Percentiles rank a stretch among this genome's conserved stretches.
phyloP scores from a whole-genome alignment of 345 rosid genomes.

The Pseudoturritis turrita region DNA sequence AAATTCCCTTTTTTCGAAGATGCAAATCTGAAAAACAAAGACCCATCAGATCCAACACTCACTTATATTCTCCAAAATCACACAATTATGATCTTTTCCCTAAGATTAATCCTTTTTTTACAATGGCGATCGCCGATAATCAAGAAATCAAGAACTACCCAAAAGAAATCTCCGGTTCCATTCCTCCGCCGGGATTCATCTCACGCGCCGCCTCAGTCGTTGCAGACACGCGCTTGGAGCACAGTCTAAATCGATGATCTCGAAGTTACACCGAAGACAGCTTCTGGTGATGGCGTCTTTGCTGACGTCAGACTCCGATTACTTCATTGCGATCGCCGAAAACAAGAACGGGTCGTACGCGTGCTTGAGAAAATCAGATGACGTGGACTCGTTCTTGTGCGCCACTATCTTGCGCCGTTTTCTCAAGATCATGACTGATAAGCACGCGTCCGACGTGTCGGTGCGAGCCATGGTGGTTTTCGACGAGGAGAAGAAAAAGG shows the following conservation, averaged over 20 bases:
- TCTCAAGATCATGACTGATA: constrained; percentile 2
- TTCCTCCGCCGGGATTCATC: constrained; percentile 7
- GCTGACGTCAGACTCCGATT: constrained; percentile 3
- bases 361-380: constrained; percentile 6
- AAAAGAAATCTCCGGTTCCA: background rate
- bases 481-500: background rate
- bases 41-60: no score
- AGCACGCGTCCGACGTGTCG: background rate
- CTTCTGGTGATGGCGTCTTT: background rate
- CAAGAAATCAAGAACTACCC: no score
- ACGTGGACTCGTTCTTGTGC: background rate
- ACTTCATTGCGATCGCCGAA: background rate
- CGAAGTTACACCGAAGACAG: background rate
- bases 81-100: no score
- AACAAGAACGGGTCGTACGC: constrained; percentile 2
- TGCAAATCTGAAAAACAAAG: no score
- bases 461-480: constrained; percentile 12
- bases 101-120: no score
- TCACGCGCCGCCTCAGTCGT: background rate
- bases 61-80: no score
- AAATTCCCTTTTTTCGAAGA: no score
- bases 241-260: background rate
- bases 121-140: no score
- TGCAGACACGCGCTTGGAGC: background rate
- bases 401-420: constrained; percentile 4